Base-by-base conservation (phyloP, 2,329 filamentous ascomycete genomes). In the Xylaria sp. region DNA sequence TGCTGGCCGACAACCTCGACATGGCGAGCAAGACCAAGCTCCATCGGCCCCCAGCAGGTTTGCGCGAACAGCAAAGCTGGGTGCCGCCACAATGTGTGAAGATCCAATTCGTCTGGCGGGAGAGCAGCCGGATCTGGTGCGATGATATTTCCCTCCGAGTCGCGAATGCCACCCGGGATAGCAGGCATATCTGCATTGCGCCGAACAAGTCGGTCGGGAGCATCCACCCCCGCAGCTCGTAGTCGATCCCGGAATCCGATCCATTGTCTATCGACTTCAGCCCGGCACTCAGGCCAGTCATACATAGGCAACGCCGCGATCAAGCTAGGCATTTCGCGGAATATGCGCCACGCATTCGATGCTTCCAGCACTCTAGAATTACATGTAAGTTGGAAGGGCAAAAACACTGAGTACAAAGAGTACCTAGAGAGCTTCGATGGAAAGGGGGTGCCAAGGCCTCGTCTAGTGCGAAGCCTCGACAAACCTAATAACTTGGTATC, bases 221-320 rank as follows among this genome's bases (percentile, higher is more conserved):
- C 67, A 6, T 62, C 39, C 5, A 69, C 31, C 39, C 65, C 67
- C 22, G 49, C 59, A 17, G 61, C 47, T 36, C 54, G 51, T n/a
- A 69, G 58, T 13, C 61, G 57, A 49, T 68, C 42, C 20, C 67
- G 61, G 31, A 69, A 38, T 13, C 27, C 20, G 33, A 25, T 54
- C 67, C 67, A 69, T 65, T 69, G 65, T 39, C 47, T 22, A 38
- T 69, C 58, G 25, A 69, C 65, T 36, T 60, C 65, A 29, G 60
- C 47, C 22, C 49, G 65, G 54, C 61, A 60, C 50, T 69, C 67
- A n/a, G 67, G 67, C 67, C 65, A 69, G 58, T 69, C 67, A 17
- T 69, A 69, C 67, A 69, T 69, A 42, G 67, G 67, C 42, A 69
- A 25, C 25, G 67, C 67, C 11, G 59, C 67, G 51, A 69, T 67